Percentiles rank a stretch among this genome's conserved stretches.
Evolutionary conservation across 2,329 filamentous ascomycete genomes (phyloP).

Genomic region (Pyricularia sp.): DNA sequence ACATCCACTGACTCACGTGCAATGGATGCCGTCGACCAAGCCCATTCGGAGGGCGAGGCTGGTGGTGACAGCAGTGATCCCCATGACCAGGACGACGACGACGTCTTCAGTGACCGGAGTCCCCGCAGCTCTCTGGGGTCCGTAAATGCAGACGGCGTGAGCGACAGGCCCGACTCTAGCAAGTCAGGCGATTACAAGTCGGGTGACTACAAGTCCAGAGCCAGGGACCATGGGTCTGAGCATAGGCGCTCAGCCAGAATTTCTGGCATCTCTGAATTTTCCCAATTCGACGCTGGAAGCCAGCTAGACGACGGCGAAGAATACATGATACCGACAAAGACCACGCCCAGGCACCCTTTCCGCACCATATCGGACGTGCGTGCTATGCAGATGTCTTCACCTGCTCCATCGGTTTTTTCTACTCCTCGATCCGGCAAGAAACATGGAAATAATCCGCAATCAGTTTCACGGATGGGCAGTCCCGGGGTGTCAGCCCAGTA

Average conservation of each 20-base stretch:
- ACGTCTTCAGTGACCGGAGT: conserved; percentile 46
- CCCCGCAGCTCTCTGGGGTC: conserved; percentile 44
- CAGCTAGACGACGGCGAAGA: conserved; percentile 24
- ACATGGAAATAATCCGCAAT: conserved; percentile 10
- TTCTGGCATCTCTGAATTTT: conserved; percentile 38
- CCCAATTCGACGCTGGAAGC: conserved; percentile 31
- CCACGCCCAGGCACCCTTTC: conserved; percentile 50
- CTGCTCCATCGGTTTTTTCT: conserved; percentile 37
- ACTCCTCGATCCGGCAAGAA: conserved; percentile 38
- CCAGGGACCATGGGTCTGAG: not conserved
- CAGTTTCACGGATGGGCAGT: conserved; percentile 42
- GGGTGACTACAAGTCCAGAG: conserved; percentile 8
- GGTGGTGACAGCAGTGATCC: conserved; percentile 35
- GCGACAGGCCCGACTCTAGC: conserved; percentile 9
- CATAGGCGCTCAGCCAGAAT: conserved; percentile 24
- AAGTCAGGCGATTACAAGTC: conserved; percentile 10
- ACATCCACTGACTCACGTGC: conserved; percentile 12
- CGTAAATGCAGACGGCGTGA: conserved; percentile 15
- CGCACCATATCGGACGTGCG: conserved; percentile 56
- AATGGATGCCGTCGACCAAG: conserved; percentile 8
- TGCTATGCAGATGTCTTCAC: conserved; percentile 60
- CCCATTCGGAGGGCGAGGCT: conserved; percentile 17
- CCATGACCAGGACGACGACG: conserved; percentile 41
- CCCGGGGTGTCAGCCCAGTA: conserved; percentile 37
- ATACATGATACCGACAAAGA: conserved; percentile 41